These are phyloP conservation scores for Trichosporon sp. DNA, from an alignment of 1,284 basidiomycete species.

Conservation along the genomic window DNA sequence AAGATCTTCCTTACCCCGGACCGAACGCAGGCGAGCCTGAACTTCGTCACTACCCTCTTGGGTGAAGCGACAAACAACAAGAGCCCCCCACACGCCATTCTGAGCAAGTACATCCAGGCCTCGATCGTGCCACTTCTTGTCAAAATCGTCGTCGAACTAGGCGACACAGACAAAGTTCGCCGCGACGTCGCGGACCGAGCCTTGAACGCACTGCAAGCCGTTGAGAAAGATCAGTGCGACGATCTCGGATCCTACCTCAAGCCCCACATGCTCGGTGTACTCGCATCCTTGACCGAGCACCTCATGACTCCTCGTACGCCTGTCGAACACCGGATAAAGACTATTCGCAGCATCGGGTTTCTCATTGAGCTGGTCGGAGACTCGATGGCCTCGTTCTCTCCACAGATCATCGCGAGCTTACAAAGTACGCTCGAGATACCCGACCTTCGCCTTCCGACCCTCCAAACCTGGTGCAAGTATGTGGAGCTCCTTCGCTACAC, in stretches of 20 bases:
- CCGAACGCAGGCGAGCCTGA: constrained; percentile 56
- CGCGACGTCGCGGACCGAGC: constrained; percentile 60
- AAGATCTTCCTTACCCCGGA: constrained; percentile 66
- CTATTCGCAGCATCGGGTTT: constrained; percentile 76
- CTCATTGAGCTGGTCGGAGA: constrained; percentile 74
- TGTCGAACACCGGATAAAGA: constrained; percentile 67
- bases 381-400: constrained; percentile 71
- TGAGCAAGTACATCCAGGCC: constrained; percentile 60
- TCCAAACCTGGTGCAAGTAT: constrained; percentile 81
- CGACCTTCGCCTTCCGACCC: constrained; percentile 74
- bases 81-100: constrained; percentile 25
- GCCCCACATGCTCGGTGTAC: constrained; percentile 75
- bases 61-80: constrained; percentile 30
- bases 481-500: constrained; percentile 68
- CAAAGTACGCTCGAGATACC: constrained; percentile 76
- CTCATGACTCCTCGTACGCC: constrained; percentile 73
- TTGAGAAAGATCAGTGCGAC: constrained; percentile 46
- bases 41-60: constrained; percentile 66
- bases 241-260: constrained; percentile 68
- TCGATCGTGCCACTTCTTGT: constrained; percentile 70
- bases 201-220: constrained; percentile 65
- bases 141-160: constrained; percentile 73
- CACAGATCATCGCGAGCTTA: constrained; percentile 94
- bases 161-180: constrained; percentile 66
- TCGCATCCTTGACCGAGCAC: constrained; percentile 77